These are phyloP conservation scores for Stagonosporopsis chrysanthemi DNA, from an alignment of 2,329 filamentous ascomycete genomes.

Conservation along the genomic window DNA sequence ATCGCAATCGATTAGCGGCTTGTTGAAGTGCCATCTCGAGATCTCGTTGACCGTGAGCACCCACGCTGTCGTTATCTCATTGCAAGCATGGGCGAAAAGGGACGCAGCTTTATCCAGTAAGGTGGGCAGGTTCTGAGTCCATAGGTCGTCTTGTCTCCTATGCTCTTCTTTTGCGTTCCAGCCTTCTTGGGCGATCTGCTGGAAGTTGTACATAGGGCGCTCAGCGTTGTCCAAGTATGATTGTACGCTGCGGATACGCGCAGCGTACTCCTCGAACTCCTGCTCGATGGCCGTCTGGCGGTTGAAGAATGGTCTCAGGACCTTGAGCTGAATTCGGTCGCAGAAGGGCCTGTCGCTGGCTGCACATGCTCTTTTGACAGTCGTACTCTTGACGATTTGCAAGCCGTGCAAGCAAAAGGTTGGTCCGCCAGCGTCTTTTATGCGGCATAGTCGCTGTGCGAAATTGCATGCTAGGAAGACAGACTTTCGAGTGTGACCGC, in stretches of 20 bases:
- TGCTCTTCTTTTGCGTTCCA: not conserved
- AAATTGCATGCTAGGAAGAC: not conserved
- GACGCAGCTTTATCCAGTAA: not conserved
- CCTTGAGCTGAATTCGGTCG: not conserved
- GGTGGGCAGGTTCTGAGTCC: not conserved
- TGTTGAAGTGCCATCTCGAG: not conserved
- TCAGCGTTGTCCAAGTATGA: not conserved
- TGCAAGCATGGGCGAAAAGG: not conserved
- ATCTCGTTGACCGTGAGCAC: not conserved
- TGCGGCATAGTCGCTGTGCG: not conserved
- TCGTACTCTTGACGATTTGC: not conserved
- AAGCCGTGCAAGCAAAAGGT: not conserved
- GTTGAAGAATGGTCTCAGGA: not conserved
- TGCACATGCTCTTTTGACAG: not conserved
- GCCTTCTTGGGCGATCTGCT: not conserved
- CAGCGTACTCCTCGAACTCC: not conserved
- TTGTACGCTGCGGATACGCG: not conserved
- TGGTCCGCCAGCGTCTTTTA: not conserved
- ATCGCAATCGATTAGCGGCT: not conserved
- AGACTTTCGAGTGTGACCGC: not conserved
- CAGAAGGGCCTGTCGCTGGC: not conserved
- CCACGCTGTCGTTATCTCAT: slow-evolving; percentile 1
- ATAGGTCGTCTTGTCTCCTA: not conserved
- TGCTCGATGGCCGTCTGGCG: not conserved
- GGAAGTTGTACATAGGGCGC: not conserved